These are phyloP conservation scores for Sporothrix brunneoviolacea DNA, from an alignment of 2,329 filamentous ascomycete genomes.

Conservation along the genomic window DNA sequence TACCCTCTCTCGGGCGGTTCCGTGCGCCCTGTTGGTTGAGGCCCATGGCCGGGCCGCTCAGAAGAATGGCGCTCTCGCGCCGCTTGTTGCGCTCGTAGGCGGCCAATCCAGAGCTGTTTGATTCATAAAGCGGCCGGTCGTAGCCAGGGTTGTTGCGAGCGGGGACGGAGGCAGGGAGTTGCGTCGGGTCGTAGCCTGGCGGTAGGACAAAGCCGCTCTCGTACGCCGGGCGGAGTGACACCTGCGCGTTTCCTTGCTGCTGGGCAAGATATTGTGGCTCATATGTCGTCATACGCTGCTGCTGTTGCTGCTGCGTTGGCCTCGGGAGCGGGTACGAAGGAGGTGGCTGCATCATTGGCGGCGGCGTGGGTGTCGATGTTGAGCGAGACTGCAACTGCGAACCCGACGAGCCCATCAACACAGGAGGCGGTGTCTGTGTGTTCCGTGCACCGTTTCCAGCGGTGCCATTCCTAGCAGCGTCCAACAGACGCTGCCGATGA, in stretches of 20 bases:
- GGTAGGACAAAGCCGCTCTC: constrained; percentile 35
- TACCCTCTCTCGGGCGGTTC: constrained; percentile 49
- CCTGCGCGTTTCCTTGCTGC: constrained; percentile 24
- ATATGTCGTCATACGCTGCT: constrained; percentile 31
- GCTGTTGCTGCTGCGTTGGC: neutral
- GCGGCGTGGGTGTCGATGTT: constrained; percentile 38
- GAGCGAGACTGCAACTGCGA: constrained; percentile 22
- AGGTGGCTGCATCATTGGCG: constrained; percentile 22
- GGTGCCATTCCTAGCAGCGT: constrained; percentile 27
- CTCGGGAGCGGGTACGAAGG: constrained; percentile 6
- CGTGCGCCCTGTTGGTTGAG: constrained; percentile 40
- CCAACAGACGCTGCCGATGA: constrained; percentile 43
- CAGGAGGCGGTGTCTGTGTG: constrained; percentile 45
- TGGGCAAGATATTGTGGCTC: constrained; percentile 38
- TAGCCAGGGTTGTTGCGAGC: constrained; percentile 28
- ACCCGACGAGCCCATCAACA: constrained; percentile 6
- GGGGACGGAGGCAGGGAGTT: constrained; percentile 22
- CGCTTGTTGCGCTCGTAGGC: constrained; percentile 34
- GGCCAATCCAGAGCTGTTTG: constrained; percentile 21
- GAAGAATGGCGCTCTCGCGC: constrained; percentile 54
- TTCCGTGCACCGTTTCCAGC: constrained; percentile 29
- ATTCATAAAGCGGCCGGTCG: constrained; percentile 32
- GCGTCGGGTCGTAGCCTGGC: constrained; percentile 30
- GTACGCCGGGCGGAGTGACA: constrained; percentile 36
- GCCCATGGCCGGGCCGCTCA: constrained; percentile 36